phyloP scores from a whole-genome alignment of 2,329 filamentous ascomycete genomes.

The Fusarium sambucinum region DNA sequence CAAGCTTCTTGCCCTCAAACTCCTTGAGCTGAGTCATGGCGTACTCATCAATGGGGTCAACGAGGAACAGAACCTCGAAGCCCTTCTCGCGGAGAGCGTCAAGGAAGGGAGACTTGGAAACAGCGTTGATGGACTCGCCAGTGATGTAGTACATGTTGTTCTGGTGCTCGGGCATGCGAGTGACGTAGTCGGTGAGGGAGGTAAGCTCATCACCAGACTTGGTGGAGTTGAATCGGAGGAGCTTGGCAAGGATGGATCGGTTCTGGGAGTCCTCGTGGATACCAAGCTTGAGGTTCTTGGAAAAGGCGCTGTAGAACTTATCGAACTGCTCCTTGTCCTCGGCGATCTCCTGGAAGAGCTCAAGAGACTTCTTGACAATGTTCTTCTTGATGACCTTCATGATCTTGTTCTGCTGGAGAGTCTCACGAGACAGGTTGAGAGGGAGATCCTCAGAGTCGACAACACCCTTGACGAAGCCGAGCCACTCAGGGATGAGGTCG shows the following conservation, averaged over 20 bases:
- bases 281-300: constrained; percentile 99
- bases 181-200: constrained; percentile 96
- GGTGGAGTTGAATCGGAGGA: constrained; percentile 98
- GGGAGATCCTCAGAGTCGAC: constrained; percentile 99
- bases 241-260: constrained; percentile 91
- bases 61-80: constrained; percentile 99
- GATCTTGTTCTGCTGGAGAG: constrained; percentile 99
- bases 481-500: constrained; percentile 99
- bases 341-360: constrained; percentile 98
- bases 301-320: constrained; percentile 99
- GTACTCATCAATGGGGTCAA: constrained; percentile 99
- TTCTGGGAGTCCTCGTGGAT: constrained; percentile 99
- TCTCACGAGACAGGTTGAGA: constrained; percentile 99
- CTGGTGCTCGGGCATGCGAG: constrained; percentile 99
- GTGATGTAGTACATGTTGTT: constrained; percentile 99
- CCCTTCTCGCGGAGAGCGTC: constrained; percentile 98
- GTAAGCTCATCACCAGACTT: constrained; percentile 97
- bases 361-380: constrained; percentile 99
- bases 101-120: constrained; percentile 98
- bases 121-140: constrained; percentile 98
- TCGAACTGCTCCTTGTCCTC: constrained; percentile 99
- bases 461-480: constrained; percentile 99
- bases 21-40: constrained; percentile 99
- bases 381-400: constrained; percentile 99
- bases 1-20: constrained; percentile 99